Percentiles rank a stretch among this genome's conserved stretches.
Evolutionary conservation across 768 basidiomycete species (phyloP).

Genomic region (Psilocybe cubensis): DNA sequence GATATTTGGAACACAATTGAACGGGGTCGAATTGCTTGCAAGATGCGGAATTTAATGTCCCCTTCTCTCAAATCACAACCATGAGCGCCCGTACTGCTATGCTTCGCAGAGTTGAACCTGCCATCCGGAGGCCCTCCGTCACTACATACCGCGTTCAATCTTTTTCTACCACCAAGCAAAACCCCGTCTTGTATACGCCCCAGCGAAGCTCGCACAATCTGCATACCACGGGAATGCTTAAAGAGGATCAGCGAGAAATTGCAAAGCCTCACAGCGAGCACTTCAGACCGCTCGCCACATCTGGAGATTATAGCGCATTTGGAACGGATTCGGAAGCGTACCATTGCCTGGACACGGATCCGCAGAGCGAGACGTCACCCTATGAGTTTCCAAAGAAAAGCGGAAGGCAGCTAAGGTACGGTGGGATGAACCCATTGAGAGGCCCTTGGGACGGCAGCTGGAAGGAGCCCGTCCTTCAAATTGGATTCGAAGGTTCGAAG

Average conservation of each 20-base stretch:
- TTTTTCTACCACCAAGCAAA: background rate
- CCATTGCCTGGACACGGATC: constrained; percentile 15
- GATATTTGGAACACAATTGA: background rate
- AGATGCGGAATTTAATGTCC: background rate
- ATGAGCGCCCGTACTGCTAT: background rate
- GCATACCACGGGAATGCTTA: background rate
- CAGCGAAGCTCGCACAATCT: background rate
- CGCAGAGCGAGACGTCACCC: constrained; percentile 12
- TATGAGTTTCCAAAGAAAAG: constrained; percentile 14
- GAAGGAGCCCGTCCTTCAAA: too few relatives aligned
- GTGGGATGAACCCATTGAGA: background rate
- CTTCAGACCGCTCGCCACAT: background rate
- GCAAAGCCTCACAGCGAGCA: background rate
- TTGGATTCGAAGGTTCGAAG: too few relatives aligned
- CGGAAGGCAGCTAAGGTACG: constrained; percentile 19
- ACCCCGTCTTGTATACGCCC: background rate
- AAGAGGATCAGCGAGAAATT: background rate
- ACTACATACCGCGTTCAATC: background rate
- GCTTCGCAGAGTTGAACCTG: background rate
- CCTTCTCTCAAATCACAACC: background rate
- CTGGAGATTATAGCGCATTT: constrained; percentile 6
- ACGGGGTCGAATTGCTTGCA: background rate
- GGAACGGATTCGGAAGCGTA: constrained; percentile 18
- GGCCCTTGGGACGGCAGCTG: background rate
- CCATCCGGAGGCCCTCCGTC: too few relatives aligned